Percentiles rank a stretch among this genome's conserved stretches.
These are phyloP conservation scores for Colletotrichum phormii DNA, from an alignment of 2,329 filamentous ascomycete genomes.

Conservation along the genomic window DNA sequence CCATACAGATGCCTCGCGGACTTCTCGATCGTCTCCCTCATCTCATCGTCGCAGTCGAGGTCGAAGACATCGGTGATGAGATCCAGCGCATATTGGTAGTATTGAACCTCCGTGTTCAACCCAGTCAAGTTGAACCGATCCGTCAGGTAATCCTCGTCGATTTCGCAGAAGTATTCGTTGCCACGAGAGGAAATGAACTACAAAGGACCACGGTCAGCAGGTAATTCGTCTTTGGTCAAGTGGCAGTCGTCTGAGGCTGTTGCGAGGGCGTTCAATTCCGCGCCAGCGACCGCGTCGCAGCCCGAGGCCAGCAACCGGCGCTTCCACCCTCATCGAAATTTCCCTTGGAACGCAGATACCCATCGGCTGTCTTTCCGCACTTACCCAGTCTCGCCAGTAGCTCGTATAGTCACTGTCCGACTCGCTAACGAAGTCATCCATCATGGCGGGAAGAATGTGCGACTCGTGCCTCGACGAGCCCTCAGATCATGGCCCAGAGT, in stretches of 20 bases:
- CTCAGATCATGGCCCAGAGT: slow-evolving; percentile 28
- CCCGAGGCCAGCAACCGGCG: neutral
- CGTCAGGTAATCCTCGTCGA: slow-evolving; percentile 98
- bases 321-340: neutral
- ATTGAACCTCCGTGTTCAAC: slow-evolving; percentile 96
- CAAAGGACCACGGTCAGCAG: slow-evolving; percentile 38
- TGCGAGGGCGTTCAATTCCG: neutral
- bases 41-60: slow-evolving; percentile 97
- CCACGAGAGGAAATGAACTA: slow-evolving; percentile 98
- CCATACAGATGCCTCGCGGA: slow-evolving; percentile 96
- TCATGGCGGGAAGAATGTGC: slow-evolving; percentile 54
- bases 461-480: slow-evolving; percentile 23
- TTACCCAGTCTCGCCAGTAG: slow-evolving; percentile 99
- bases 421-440: slow-evolving; percentile 99
- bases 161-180: slow-evolving; percentile 99
- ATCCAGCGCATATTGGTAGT: slow-evolving; percentile 98
- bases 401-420: slow-evolving; percentile 99
- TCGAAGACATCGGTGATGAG: slow-evolving; percentile 98
- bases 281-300: neutral
- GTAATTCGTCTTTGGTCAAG: neutral
- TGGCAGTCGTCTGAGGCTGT: neutral
- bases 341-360: neutral
- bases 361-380: slow-evolving; percentile 49
- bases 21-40: slow-evolving; percentile 98
- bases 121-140: slow-evolving; percentile 98